Conservation (phyloP, 495 filamentous ascomycete species). For the Neurospora sp. region DNA sequence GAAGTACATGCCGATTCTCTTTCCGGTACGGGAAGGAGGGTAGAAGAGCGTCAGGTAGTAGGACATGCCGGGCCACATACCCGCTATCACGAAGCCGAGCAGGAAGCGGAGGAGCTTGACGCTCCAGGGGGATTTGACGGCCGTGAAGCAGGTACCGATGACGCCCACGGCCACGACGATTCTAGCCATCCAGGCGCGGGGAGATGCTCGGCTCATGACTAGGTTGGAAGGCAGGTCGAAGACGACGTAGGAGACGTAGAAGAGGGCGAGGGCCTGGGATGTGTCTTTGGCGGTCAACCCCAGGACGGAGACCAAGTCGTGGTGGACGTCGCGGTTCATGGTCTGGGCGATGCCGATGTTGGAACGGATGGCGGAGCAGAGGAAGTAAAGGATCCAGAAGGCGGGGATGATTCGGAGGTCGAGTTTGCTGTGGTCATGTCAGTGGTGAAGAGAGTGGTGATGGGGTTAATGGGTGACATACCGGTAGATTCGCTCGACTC, state of each 20-base stretch:
- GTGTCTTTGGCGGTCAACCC: conserved; percentile 60
- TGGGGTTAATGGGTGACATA: conserved; percentile 18
- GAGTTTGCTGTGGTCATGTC: conserved; percentile 45
- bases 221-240: conserved; percentile 87
- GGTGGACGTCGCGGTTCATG: conserved; percentile 60
- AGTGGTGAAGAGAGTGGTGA: not conserved
- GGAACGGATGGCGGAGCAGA: conserved; percentile 82
- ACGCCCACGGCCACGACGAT: conserved; percentile 83
- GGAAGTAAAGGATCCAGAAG: conserved; percentile 89
- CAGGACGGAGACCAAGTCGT: conserved; percentile 60
- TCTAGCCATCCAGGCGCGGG: conserved; percentile 85
- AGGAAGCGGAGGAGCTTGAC: conserved; percentile 85
- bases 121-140: conserved; percentile 72
- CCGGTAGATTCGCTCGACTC: conserved; percentile 55
- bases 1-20: conserved; percentile 81
- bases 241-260: conserved; percentile 83
- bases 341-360: conserved; percentile 87
- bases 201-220: conserved; percentile 74
- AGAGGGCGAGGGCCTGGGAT: conserved; percentile 73
- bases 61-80: conserved; percentile 93
- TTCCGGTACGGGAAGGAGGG: conserved; percentile 73
- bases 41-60: conserved; percentile 92
- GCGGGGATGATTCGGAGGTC: conserved; percentile 80
- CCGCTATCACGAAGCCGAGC: conserved; percentile 78
- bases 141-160: conserved; percentile 71